These are phyloP conservation scores for Apiospora aurea DNA, from an alignment of 2,329 filamentous ascomycete species.

Conservation along the genomic window DNA sequence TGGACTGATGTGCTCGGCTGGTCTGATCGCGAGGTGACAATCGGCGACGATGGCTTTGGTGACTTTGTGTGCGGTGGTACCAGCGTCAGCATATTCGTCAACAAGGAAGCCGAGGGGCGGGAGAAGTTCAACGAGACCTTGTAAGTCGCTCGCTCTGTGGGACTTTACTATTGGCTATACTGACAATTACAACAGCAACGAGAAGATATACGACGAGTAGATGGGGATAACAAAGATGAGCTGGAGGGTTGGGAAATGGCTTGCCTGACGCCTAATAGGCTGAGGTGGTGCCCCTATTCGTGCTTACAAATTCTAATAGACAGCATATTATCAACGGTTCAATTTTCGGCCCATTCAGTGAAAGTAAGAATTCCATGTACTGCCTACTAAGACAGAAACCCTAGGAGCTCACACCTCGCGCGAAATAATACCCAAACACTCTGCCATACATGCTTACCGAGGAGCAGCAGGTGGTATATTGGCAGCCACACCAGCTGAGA, in stretches of 20 bases:
- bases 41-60: conserved; percentile 67
- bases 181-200: conserved; percentile 16
- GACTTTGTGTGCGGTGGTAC: conserved; percentile 57
- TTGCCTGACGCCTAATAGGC: not conserved
- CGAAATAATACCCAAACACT: not conserved
- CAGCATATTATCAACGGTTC: not conserved
- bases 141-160: conserved; percentile 28
- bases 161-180: not conserved
- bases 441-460: not conserved
- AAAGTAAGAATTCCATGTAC: not conserved
- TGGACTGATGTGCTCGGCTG: conserved; percentile 71
- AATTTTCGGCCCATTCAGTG: not conserved
- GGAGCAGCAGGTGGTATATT: not conserved
- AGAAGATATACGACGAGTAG: conserved; percentile 24
- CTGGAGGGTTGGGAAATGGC: not conserved
- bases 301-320: not conserved
- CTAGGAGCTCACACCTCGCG: not conserved
- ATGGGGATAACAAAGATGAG: not conserved
- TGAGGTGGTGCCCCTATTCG: not conserved
- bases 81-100: conserved; percentile 34
- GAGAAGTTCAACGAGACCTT: conserved; percentile 33
- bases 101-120: conserved; percentile 32
- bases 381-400: not conserved
- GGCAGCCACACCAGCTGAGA: not conserved
- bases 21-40: conserved; percentile 61